Evolutionary conservation across 1,284 basidiomycete genomes (phyloP).

Genomic region (Puccinia polysora): DNA sequence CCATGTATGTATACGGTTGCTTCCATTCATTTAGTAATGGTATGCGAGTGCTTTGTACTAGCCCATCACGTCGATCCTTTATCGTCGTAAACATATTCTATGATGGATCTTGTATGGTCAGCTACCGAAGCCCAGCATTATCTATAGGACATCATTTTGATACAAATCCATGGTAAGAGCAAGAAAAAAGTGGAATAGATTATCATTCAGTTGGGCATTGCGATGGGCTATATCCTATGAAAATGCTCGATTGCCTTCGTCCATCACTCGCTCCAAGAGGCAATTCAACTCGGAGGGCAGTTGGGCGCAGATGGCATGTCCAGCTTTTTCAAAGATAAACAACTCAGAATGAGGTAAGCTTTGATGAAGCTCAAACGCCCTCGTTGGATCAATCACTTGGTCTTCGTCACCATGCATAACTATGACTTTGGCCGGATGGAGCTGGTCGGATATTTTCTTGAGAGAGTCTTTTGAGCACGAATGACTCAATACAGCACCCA

Average conservation of each 20-base stretch:
- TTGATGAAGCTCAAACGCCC: conserved; percentile 62
- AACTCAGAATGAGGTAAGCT: conserved; percentile 67
- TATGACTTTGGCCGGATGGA: conserved; percentile 56
- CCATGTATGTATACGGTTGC: too few relatives aligned
- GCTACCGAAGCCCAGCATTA: too few relatives aligned
- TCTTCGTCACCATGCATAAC: conserved; percentile 74
- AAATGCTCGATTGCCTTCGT: conserved; percentile 57
- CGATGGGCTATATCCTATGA: too few relatives aligned
- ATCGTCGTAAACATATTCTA: too few relatives aligned
- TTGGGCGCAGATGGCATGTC: conserved; percentile 66
- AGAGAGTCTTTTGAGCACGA: conserved; percentile 62
- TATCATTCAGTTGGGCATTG: too few relatives aligned
- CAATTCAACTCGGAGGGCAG: conserved; percentile 59
- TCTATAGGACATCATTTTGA: too few relatives aligned
- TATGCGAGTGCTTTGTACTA: too few relatives aligned
- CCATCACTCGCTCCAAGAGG: conserved; percentile 61
- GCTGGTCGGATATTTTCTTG: conserved; percentile 58
- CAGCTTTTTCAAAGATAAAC: conserved; percentile 62
- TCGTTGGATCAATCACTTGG: conserved; percentile 61
- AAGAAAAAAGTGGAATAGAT: too few relatives aligned
- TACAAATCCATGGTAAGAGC: too few relatives aligned
- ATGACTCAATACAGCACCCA: conserved; percentile 56
- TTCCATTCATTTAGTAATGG: too few relatives aligned
- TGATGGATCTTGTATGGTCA: too few relatives aligned
- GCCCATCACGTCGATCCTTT: too few relatives aligned